Percentiles rank a stretch among this genome's conserved stretches.
Conservation (phyloP, 2,329 filamentous ascomycete species). For the Hortaea sp. region DNA sequence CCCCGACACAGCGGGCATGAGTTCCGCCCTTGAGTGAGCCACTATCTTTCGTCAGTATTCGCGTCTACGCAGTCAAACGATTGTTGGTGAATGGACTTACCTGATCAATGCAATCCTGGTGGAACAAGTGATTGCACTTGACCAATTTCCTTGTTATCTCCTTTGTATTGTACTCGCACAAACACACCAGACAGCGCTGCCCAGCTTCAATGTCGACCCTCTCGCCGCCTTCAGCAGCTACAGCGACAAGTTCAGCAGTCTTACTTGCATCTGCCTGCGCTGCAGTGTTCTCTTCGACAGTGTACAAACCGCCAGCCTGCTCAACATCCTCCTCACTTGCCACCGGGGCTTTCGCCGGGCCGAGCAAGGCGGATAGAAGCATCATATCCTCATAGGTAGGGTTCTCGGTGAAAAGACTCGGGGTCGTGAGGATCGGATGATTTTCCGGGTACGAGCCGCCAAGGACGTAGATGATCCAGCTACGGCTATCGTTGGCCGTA, state of each 20-base stretch:
- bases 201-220: constrained; percentile 24
- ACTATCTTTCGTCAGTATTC: constrained; percentile 27
- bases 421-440: constrained; percentile 59
- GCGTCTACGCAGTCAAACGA: not conserved
- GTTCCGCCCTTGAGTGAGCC: constrained; percentile 58
- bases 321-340: constrained; percentile 55
- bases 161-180: constrained; percentile 53
- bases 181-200: constrained; percentile 55
- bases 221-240: constrained; percentile 21
- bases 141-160: constrained; percentile 52
- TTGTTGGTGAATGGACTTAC: constrained; percentile 30
- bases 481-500: constrained; percentile 41
- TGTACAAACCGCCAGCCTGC: constrained; percentile 51
- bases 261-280: constrained; percentile 10
- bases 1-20: constrained; percentile 53
- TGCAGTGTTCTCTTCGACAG: constrained; percentile 30
- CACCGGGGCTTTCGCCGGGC: constrained; percentile 59
- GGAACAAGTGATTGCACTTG: constrained; percentile 57
- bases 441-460: constrained; percentile 61
- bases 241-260: constrained; percentile 22
- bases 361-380: constrained; percentile 54
- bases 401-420: constrained; percentile 60
- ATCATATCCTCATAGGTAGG: constrained; percentile 67
- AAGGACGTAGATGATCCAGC: constrained; percentile 64
- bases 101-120: constrained; percentile 60